Base-by-base conservation (phyloP, 257 asterid genomes). In the Solanum piurae region DNA sequence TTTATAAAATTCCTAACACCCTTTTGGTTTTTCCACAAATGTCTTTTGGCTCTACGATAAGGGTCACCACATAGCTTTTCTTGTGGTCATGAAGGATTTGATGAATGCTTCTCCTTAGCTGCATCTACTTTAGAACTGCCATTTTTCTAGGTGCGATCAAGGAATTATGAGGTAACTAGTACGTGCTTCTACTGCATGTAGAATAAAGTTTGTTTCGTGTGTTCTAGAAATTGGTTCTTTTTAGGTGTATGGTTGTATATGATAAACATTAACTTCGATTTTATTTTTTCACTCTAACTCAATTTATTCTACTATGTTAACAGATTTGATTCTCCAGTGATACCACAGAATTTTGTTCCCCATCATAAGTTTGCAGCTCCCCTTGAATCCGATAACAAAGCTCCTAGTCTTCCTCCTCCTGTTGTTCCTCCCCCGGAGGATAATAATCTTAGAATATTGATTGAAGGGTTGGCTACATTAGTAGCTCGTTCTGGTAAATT, bases 401-500 rank as follows among this genome's bases (percentile, higher is more conserved):
- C 71, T 88, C 86, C 91, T 69, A 93, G 89, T 62, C 87, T 82
- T 83, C 92, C 98, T 86, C 98, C 96, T 38, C 93, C 95, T 5
- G 96, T 95, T 90, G 95, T 92, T 88, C 90, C 96, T 77, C 94
- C 95, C 83, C 99, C 99, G 6, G 98, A 92, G 89, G 98, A 95
- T 90, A 92, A 91, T 93, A 91, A 91, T 88, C 96, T 95, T 84
- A 95, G 91, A 89, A 92, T 95, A 91, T 90, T 95, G 92, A 96
- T 97, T 86, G 99, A 97, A 89, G 99, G 99, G 84, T 94, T 97
- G 88, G 99, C 99, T 88, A 91, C 95, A 86, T 91, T 97, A 89
- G 99, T 97, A 58, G 96, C 96, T 89, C 99, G 99, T 82, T 96
- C 98, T 85, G 99, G 99, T 31, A 93, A 92, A 88, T 93, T 97